phyloP scores from a whole-genome alignment of 441 rosid genomes.

The Populus hybrid region DNA sequence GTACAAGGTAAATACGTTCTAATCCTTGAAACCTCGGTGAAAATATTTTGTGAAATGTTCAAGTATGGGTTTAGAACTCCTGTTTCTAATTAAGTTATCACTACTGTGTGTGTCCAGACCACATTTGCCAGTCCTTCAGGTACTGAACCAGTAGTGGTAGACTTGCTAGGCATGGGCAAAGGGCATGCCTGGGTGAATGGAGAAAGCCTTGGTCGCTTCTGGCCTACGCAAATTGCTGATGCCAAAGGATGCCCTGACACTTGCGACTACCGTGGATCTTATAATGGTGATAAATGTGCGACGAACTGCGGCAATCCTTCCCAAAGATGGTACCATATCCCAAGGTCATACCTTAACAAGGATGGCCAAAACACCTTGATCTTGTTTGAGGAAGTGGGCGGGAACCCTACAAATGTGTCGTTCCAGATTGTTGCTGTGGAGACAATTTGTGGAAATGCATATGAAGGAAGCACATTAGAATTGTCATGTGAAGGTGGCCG shows the following conservation, averaged over 20 bases:
- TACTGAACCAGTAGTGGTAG: conserved; percentile 44
- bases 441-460: conserved; percentile 61
- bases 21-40: not conserved
- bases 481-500: conserved; percentile 50
- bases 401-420: conserved; percentile 52
- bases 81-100: not conserved
- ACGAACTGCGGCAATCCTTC: conserved; percentile 51
- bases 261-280: conserved; percentile 45
- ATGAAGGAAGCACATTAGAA: conserved; percentile 61
- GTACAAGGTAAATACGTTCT: conserved; percentile 30
- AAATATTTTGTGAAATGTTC: not conserved
- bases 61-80: not conserved
- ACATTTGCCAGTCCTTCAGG: conserved; percentile 50
- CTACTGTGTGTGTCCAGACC: conserved; percentile 25
- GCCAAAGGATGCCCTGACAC: conserved; percentile 28
- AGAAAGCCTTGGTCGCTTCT: conserved; percentile 46
- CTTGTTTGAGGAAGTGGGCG: conserved; percentile 62
- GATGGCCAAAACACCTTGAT: conserved; percentile 40
- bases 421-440: conserved; percentile 60
- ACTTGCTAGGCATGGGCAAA: conserved; percentile 55
- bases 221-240: conserved; percentile 39
- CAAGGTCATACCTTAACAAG: conserved; percentile 40
- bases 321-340: conserved; percentile 68
- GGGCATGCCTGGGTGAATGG: conserved; percentile 62
- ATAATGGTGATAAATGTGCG: conserved; percentile 33